Base-by-base conservation (phyloP, 208 protist species). In the Trypanosoma rangeli region DNA sequence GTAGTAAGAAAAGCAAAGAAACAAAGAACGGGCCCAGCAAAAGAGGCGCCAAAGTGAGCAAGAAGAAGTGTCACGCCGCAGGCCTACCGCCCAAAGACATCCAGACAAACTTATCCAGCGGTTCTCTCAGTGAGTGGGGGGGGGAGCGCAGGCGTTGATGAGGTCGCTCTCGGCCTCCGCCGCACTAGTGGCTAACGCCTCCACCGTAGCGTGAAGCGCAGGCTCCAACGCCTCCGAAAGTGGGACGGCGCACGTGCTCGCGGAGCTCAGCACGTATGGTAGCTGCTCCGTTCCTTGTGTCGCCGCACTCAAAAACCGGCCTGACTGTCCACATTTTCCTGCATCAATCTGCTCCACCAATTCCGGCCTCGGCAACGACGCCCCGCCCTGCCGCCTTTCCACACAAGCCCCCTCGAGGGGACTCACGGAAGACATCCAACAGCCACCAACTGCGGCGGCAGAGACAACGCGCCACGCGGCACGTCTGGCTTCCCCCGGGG, bases 1-100 rank as follows among this genome's bases (percentile, higher is more conserved):
- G 26, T 44, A 28, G 26, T 53, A 68, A 5, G 75, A 48, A 39
- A 59, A 50, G 13, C 50, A 42, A 44, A 8, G 67, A 49, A 73
- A 50, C 22, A 76, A 68, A 22, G 10, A 53, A 53, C 2, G 0
- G 7, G 33, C 7, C 7, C 33, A 2, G 33, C 33, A 37, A 37
- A 7, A 37, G 33, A 37, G 2, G 42, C 42, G 3, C 1, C 13
- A 46, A 46, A 1, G 1, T 5, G 42, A 18, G 8, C 13, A 46
- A 46, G 13, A 46, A 46, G 8, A 46, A 46, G 42, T 18, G 1
- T 46, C 42, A 16, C 42, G 42, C 42, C 33, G 33, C 33, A 37
- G 33, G 4, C 33, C 2, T 7, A 37, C 33, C 33, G 33, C 2
- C 33, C 33, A 37, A 7, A 37, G 33, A 7, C 33, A 37, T 37